Evolutionary conservation across 2,329 filamentous ascomycete genomes (phyloP), one percentile per base, ranked within the genome.

Genomic region (Berkeleyomyces rouxiae): DNA sequence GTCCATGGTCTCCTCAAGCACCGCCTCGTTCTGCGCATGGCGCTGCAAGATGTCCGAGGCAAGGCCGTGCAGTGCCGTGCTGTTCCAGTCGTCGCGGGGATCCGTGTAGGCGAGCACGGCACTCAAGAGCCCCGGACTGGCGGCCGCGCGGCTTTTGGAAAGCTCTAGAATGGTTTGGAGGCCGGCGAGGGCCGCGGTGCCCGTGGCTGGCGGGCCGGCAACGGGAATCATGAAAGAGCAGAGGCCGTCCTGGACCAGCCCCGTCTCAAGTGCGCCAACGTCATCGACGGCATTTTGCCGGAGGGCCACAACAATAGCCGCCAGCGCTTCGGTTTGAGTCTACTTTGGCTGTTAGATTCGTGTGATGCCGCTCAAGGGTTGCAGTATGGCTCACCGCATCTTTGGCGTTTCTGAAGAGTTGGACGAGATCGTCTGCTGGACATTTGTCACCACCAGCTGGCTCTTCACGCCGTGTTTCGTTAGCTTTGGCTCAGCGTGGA

Each of bases 1-100:
- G 47, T 64, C 63, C 55, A 64, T 58, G 31, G 57, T 23, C 37
- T 43, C 59, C 9, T 61, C 59, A 2, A 51, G 9, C 9, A 16
- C 13, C 11, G 31, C n/a, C 3, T 23, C 46, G 55, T 43, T 33
- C 16, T 31, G 43, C n/a, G 47, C 44, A 36, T 43, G 39, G 3
- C 4, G 16, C 2, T 11, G 16, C 42, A 62, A 36, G 31, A 62
- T 33, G n/a, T 62, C 44, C 31, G n/a, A 13, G 1, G 61, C 31
- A 42, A 42, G 2, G 5, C 3, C 10, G 33, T n/a, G 23, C 4
- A 60, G 7, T 11, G 7, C 23, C 4, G 13, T 9, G 37, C 39
- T 44, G 13, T 42, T 44, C 49, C 53, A 62, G 11, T 23, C 3
- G 33, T 57, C 36, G 9, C 36, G 23, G 31, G 61, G 39, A 23